A percentile compares a stretch with the other conserved stretches of the same genome.
Conservation (phyloP, 768 basidiomycete species). For the Leccinellum rugosiceps region DNA sequence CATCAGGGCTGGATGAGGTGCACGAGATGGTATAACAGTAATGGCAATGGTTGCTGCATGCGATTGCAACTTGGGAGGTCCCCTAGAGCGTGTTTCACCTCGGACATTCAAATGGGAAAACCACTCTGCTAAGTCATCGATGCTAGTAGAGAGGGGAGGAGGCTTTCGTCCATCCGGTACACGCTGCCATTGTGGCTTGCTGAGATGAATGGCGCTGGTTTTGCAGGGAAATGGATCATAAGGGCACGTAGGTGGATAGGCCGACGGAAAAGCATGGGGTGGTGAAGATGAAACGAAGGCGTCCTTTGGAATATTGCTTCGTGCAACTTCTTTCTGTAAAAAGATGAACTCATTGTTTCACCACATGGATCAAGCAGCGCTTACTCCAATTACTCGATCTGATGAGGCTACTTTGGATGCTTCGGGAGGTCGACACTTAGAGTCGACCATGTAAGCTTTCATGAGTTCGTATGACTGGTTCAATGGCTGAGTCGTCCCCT, state of each 20-base stretch:
- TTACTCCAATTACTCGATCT: background rate
- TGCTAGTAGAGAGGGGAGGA: background rate
- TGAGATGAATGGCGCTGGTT: background rate
- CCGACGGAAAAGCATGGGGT: constrained; percentile 13
- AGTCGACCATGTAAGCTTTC: background rate
- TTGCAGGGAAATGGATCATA: constrained; percentile 22
- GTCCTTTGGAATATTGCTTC: background rate
- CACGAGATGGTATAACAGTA: constrained; percentile 12
- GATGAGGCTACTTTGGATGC: accelerated
- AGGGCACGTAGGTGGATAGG: constrained; percentile 13
- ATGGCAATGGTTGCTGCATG: constrained; percentile 16
- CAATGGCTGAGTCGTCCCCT: background rate
- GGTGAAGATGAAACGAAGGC: constrained; percentile 1
- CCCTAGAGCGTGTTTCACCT: constrained; percentile 2
- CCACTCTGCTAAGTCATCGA: constrained; percentile 8
- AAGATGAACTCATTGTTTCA: background rate
- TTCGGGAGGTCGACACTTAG: background rate
- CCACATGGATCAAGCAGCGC: background rate
- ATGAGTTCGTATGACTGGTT: background rate
- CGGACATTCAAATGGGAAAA: constrained; percentile 18
- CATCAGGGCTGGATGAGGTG: constrained; percentile 17
- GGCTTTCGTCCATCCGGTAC: background rate
- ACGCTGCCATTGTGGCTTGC: constrained; percentile 9
- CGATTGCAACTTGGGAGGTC: background rate
- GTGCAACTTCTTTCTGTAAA: background rate